These are phyloP conservation scores for Plectosphaerella sp. DNA, from an alignment of 2,329 filamentous ascomycete genomes.

Conservation along the genomic window DNA sequence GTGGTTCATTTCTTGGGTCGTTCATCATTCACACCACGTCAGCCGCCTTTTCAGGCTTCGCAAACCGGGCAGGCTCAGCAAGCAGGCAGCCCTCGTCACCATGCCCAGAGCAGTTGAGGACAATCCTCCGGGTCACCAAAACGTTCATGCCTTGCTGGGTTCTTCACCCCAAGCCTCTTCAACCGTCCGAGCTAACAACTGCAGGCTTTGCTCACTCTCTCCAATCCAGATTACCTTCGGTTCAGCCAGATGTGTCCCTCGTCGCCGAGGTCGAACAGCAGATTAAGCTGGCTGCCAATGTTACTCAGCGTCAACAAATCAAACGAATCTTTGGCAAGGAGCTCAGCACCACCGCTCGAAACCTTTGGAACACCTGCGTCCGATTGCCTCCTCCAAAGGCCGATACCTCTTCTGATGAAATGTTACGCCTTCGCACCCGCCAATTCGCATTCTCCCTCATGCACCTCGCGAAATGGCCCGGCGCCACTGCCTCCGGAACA, in stretches of 20 bases:
- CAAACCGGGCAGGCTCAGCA: too few relatives aligned
- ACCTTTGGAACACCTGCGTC: conserved; percentile 65
- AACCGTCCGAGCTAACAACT: too few relatives aligned
- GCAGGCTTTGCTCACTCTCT: too few relatives aligned
- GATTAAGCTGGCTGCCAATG: neutral
- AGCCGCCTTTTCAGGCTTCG: too few relatives aligned
- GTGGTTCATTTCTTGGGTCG: too few relatives aligned
- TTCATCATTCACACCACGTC: too few relatives aligned
- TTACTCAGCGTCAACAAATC: conserved; percentile 5
- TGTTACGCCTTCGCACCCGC: conserved; percentile 33
- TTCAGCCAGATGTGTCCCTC: conserved; percentile 13
- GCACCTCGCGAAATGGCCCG: conserved; percentile 43
- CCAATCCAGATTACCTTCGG: too few relatives aligned
- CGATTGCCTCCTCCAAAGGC: conserved; percentile 34
- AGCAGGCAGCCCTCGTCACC: too few relatives aligned
- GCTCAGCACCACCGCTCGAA: conserved; percentile 41
- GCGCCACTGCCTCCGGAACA: conserved; percentile 15
- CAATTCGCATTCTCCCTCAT: conserved; percentile 65
- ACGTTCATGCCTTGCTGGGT: too few relatives aligned
- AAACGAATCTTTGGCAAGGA: conserved; percentile 16
- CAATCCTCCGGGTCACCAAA: too few relatives aligned
- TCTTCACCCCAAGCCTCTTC: too few relatives aligned
- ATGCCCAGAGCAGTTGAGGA: too few relatives aligned
- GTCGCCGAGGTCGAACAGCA: conserved; percentile 19
- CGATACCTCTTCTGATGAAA: conserved; percentile 18